phyloP scores from a whole-genome alignment of 2,329 filamentous ascomycete genomes.

The Pezicula carpinea region DNA sequence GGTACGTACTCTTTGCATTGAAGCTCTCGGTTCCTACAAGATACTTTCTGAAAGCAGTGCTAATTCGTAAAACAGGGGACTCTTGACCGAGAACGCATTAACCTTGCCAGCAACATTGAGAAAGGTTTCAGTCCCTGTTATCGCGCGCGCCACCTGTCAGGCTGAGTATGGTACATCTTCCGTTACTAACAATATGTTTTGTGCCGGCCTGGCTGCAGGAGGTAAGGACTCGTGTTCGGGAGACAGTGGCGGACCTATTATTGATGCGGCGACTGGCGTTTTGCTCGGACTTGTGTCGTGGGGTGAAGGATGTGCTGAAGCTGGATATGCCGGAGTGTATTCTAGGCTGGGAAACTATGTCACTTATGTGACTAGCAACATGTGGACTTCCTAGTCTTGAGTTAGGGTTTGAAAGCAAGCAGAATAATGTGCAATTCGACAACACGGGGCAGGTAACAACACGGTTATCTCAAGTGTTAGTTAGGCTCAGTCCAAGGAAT shows the following conservation, averaged over 20 bases:
- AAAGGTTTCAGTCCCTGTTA: slow-evolving; percentile 15
- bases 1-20: not conserved
- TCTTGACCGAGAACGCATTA: slow-evolving; percentile 5
- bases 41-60: not conserved
- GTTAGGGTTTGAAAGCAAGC: too few relatives aligned
- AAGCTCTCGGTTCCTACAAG: not conserved
- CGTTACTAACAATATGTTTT: slow-evolving; percentile 16
- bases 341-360: slow-evolving; percentile 14
- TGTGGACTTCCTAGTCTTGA: not conserved
- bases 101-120: slow-evolving; percentile 11
- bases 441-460: too few relatives aligned
- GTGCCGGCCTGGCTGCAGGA: slow-evolving; percentile 15
- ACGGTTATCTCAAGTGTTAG: too few relatives aligned
- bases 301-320: slow-evolving; percentile 16
- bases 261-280: slow-evolving; percentile 12
- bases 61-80: not conserved
- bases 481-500: too few relatives aligned
- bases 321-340: slow-evolving; percentile 15
- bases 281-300: slow-evolving; percentile 16
- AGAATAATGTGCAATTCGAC: too few relatives aligned
- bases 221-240: slow-evolving; percentile 18
- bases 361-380: not conserved
- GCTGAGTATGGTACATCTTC: slow-evolving; percentile 10
- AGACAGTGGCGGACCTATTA: slow-evolving; percentile 19
- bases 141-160: slow-evolving; percentile 12